These are phyloP conservation scores for Echinosophora koreensis DNA, from an alignment of 306 rosid species.

Conservation along the genomic window DNA sequence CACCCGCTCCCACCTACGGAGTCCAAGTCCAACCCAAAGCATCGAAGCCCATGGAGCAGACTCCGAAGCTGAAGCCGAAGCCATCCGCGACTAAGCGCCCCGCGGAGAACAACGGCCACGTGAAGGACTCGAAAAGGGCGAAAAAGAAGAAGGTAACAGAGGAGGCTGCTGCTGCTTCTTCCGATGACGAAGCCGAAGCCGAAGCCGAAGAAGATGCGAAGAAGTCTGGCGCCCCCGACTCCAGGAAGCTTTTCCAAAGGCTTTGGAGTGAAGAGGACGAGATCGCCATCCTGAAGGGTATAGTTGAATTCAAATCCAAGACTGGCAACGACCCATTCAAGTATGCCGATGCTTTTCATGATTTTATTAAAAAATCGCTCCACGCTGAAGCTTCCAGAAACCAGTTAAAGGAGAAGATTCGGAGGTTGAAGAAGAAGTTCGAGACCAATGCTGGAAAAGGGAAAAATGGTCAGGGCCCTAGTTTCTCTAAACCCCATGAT, in stretches of 20 bases:
- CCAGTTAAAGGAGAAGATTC: conserved; percentile 64
- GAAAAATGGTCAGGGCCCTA: neutral
- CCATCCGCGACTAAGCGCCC: neutral
- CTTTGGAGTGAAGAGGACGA: conserved; percentile 72
- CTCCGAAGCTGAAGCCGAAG: conserved; percentile 30
- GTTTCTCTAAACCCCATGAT: conserved; percentile 54
- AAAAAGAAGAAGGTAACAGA: neutral
- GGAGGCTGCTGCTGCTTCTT: too few relatives aligned
- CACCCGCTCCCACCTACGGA: neutral
- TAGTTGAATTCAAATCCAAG: conserved; percentile 49
- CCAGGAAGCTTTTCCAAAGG: conserved; percentile 53
- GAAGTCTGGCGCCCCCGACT: neutral
- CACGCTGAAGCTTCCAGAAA: conserved; percentile 48
- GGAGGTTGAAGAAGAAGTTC: conserved; percentile 69
- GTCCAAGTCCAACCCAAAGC: conserved; percentile 53
- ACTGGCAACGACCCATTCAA: conserved; percentile 53
- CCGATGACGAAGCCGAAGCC: too few relatives aligned
- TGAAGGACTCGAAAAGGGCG: neutral
- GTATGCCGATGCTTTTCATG: conserved; percentile 50
- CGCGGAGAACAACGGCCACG: neutral
- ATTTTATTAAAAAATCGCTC: conserved; percentile 57
- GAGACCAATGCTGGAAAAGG: conserved; percentile 28
- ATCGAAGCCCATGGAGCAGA: conserved; percentile 64
- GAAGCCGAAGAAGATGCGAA: neutral
- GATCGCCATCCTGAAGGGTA: conserved; percentile 54